phyloP scores from a whole-genome alignment of 345 rosid genomes.

The Syzygium aromaticum region DNA sequence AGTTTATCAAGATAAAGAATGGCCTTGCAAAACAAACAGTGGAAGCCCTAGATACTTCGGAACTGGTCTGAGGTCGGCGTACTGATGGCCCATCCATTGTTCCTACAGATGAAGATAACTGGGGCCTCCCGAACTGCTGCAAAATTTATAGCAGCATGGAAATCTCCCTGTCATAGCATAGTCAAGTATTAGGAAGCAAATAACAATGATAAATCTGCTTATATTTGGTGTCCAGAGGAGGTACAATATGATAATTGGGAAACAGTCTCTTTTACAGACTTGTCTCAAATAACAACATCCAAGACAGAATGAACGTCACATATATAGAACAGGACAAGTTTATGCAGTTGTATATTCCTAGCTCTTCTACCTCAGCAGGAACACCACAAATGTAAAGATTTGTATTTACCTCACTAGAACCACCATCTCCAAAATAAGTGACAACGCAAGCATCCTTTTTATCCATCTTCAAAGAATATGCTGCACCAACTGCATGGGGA shows the following conservation, averaged over 20 bases:
- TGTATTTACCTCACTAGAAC: slow-evolving; percentile 60
- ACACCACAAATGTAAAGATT: not conserved
- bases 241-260: not conserved
- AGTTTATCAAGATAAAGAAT: not conserved
- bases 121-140: slow-evolving; percentile 80
- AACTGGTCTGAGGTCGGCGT: slow-evolving; percentile 77
- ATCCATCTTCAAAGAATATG: slow-evolving; percentile 87
- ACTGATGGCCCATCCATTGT: slow-evolving; percentile 94
- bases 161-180: slow-evolving; percentile 52
- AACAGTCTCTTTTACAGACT: not conserved
- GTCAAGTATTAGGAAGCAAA: slow-evolving; percentile 5
- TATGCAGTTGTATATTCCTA: not conserved
- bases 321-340: not conserved
- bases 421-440: slow-evolving; percentile 76
- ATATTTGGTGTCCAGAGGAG: not conserved
- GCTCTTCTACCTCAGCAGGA: not conserved
- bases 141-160: slow-evolving; percentile 69
- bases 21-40: not conserved
- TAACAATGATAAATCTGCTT: not conserved
- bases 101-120: slow-evolving; percentile 72
- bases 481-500: slow-evolving; percentile 86
- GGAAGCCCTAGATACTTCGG: slow-evolving; percentile 39
- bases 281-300: not conserved
- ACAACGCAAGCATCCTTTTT: slow-evolving; percentile 59
- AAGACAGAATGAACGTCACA: not conserved